These are phyloP conservation scores for Backusella australiensis DNA, from an alignment of 192 early-diverging fungal genomes.

Conservation along the genomic window DNA sequence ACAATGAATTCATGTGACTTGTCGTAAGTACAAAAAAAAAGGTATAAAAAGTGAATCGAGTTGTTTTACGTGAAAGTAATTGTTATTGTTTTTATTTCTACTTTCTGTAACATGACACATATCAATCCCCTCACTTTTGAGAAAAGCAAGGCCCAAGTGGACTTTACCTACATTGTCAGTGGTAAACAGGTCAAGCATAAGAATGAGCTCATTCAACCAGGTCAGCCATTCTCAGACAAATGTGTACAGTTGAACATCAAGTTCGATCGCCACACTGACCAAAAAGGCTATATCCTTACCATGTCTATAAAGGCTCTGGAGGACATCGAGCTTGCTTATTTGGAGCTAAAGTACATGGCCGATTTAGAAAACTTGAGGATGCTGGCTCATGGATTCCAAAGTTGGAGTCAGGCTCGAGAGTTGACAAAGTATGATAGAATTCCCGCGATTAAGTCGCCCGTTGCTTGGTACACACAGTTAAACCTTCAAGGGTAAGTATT, in stretches of 20 bases:
- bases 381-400: constrained; percentile 51
- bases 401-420: constrained; percentile 46
- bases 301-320: constrained; percentile 15
- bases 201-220: not conserved
- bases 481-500: constrained; percentile 36
- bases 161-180: not conserved
- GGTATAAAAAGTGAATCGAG: not conserved
- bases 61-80: not conserved
- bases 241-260: not conserved
- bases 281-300: constrained; percentile 10
- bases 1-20: not conserved
- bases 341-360: constrained; percentile 21
- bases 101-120: not conserved
- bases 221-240: not conserved
- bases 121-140: not conserved
- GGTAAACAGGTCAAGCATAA: not conserved
- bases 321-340: constrained; percentile 15
- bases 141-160: not conserved
- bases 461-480: constrained; percentile 36
- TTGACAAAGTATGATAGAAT: constrained; percentile 31
- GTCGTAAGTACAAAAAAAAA: not conserved
- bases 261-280: constrained; percentile 6
- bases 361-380: constrained; percentile 27
- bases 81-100: not conserved
- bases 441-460: constrained; percentile 31